These are phyloP conservation scores for Arthrobotrys pseudoclavata DNA, from an alignment of 2,329 filamentous ascomycete genomes.

Conservation along the genomic window DNA sequence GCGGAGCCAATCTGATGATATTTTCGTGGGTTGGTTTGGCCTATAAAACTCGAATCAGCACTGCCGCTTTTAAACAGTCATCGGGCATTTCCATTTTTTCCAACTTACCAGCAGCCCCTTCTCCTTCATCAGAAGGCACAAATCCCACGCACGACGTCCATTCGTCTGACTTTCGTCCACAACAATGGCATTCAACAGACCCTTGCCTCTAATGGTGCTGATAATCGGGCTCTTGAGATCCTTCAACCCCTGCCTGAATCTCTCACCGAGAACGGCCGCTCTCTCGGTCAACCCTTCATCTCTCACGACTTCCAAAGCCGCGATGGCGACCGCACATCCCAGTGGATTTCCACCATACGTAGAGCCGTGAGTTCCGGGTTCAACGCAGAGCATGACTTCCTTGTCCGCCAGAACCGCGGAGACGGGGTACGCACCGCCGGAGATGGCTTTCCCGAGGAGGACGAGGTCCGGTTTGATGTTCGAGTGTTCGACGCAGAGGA, in stretches of 20 bases:
- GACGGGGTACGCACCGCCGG: conserved; percentile 98
- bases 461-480: conserved; percentile 96
- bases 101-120: conserved; percentile 88
- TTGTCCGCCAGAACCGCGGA: conserved; percentile 88
- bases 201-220: conserved; percentile 87
- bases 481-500: conserved; percentile 95
- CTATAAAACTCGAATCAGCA: conserved; percentile 68
- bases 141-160: conserved; percentile 87
- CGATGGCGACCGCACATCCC: conserved; percentile 94
- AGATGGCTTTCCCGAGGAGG: conserved; percentile 96
- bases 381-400: conserved; percentile 94
- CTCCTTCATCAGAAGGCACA: conserved; percentile 94
- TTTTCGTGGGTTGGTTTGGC: conserved; percentile 99
- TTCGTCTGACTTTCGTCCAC: conserved; percentile 90
- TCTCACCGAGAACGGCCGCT: conserved; percentile 82
- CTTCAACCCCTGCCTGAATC: conserved; percentile 83
- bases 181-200: conserved; percentile 92
- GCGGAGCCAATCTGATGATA: conserved; percentile 97
- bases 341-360: conserved; percentile 99
- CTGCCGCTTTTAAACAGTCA: no score
- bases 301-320: conserved; percentile 90
- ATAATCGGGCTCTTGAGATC: conserved; percentile 85
- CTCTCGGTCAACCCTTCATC: conserved; percentile 89
- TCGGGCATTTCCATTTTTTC: no score
- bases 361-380: conserved; percentile 95